Conservation (phyloP, 805 yeast genomes). For the Kuraishia borneana region DNA sequence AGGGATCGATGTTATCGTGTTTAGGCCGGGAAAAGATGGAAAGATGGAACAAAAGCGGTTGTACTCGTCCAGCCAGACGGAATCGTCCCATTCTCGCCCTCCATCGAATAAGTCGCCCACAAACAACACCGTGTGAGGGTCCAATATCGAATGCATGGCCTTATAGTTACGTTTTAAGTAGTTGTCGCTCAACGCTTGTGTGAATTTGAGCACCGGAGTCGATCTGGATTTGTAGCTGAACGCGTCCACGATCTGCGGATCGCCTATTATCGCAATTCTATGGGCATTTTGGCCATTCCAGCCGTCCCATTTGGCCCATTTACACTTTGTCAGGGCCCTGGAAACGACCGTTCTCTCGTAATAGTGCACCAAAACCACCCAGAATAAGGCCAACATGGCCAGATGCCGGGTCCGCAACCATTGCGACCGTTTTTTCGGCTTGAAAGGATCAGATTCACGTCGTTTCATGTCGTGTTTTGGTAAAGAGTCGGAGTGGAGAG, state of each 20-base stretch:
- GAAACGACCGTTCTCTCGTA: conserved; percentile 42
- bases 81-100: conserved; percentile 76
- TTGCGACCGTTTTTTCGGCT: background rate
- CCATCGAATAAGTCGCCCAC: conserved; percentile 94
- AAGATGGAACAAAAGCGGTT: conserved; percentile 58
- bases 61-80: conserved; percentile 60
- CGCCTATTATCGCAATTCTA: conserved; percentile 50
- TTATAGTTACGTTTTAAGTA: conserved; percentile 71
- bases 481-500: no score
- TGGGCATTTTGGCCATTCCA: conserved; percentile 24
- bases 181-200: conserved; percentile 58
- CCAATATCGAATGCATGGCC: conserved; percentile 39
- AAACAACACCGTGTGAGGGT: conserved; percentile 70
- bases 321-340: conserved; percentile 32
- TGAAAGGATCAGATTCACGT: background rate
- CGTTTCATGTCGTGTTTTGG: no score
- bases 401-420: conserved; percentile 9
- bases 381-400: conserved; percentile 18
- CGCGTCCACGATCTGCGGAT: conserved; percentile 88
- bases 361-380: conserved; percentile 37
- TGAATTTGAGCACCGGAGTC: conserved; percentile 34
- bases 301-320: conserved; percentile 60
- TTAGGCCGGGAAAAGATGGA: conserved; percentile 36
- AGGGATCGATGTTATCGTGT: conserved; percentile 36
- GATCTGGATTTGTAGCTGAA: conserved; percentile 76